These are phyloP conservation scores for Lupinus albus DNA, from an alignment of 306 rosid species.

Conservation along the genomic window DNA sequence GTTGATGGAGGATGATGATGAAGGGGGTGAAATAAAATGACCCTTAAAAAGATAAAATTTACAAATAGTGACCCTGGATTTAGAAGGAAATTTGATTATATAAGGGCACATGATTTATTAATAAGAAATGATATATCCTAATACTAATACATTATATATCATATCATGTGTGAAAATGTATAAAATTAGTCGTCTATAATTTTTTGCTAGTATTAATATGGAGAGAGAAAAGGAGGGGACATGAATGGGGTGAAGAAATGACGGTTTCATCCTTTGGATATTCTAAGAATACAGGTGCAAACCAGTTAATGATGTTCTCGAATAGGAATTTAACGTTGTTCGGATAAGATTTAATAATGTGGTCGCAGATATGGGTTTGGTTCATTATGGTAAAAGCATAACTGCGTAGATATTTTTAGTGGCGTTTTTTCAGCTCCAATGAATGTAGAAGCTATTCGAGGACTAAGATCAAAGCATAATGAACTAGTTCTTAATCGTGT, in stretches of 20 bases:
- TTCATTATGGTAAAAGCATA: neutral
- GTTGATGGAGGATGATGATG: neutral
- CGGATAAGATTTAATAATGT: slow-evolving; percentile 25
- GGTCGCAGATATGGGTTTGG: slow-evolving; percentile 10
- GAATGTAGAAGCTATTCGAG: slow-evolving; percentile 1
- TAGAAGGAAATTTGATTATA: too few species aligned
- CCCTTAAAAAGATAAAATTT: slow-evolving; percentile 39
- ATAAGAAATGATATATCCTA: too few species aligned
- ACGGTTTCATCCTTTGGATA: slow-evolving; percentile 33
- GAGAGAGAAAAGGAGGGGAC: too few species aligned
- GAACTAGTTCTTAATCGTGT: too few species aligned
- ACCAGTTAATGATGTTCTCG: neutral
- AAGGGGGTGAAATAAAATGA: neutral
- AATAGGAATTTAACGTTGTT: neutral
- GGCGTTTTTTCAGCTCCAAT: neutral
- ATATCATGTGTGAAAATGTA: too few species aligned
- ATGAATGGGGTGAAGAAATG: slow-evolving; percentile 15
- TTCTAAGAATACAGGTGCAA: neutral
- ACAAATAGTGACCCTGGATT: slow-evolving; percentile 37
- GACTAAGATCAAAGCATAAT: neutral
- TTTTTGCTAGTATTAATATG: too few species aligned
- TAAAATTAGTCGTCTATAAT: too few species aligned
- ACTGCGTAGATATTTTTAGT: neutral
- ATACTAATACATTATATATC: too few species aligned
- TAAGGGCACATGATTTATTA: too few species aligned